Percentiles rank a stretch among this genome's conserved stretches.
Evolutionary conservation across 176 grass and related monocot genomes (phyloP).

Genomic region (Lolium perenne): DNA sequence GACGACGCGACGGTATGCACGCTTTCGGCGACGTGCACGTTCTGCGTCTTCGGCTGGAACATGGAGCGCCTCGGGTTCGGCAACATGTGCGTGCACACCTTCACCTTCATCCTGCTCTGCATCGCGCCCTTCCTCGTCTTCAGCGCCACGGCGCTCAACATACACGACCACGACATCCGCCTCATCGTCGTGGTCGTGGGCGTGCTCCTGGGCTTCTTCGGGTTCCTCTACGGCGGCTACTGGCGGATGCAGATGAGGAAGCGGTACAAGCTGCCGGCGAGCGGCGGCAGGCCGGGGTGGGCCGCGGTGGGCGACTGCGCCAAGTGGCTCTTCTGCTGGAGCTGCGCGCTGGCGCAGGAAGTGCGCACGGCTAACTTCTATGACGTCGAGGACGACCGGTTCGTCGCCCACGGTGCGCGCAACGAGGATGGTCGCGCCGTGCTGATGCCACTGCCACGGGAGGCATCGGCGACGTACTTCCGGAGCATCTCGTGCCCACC

Average conservation of each 20-base stretch:
- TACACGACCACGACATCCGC: constrained; percentile 60
- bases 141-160: constrained; percentile 68
- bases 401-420: constrained; percentile 42
- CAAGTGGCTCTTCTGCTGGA: constrained; percentile 91
- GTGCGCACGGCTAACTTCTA: constrained; percentile 93
- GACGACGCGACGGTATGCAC: constrained; percentile 75
- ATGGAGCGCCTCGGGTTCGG: constrained; percentile 97
- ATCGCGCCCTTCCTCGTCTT: constrained; percentile 84
- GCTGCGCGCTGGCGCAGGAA: constrained; percentile 92
- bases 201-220: constrained; percentile 64
- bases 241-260: constrained; percentile 94
- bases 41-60: constrained; percentile 97
- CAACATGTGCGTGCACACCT: constrained; percentile 97
- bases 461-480: constrained; percentile 31
- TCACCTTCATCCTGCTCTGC: constrained; percentile 73
- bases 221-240: constrained; percentile 85
- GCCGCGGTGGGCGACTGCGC: constrained; percentile 62
- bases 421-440: constrained; percentile 55
- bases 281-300: background rate
- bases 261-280: constrained; percentile 77
- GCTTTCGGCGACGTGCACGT: constrained; percentile 71
- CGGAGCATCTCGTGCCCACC: constrained; percentile 82
- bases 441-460: constrained; percentile 77
- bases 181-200: constrained; percentile 55
- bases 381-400: constrained; percentile 73